These are phyloP conservation scores for Talaromyces amestolkiae DNA, from an alignment of 2,329 filamentous ascomycete genomes.

Conservation along the genomic window DNA sequence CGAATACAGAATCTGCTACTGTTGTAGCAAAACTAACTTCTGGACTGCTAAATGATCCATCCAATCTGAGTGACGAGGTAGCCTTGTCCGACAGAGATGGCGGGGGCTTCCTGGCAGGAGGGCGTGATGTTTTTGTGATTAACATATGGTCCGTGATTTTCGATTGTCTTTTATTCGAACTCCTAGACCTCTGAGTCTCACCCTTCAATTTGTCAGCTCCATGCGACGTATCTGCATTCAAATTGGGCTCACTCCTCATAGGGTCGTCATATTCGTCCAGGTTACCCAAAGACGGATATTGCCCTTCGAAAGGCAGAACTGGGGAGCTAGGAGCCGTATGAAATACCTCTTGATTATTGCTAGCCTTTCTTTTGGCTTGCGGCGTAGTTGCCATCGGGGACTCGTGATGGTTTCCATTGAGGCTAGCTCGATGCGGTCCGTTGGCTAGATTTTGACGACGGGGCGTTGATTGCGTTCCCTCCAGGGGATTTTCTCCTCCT, in stretches of 20 bases:
- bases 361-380: conserved; percentile 22
- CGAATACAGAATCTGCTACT: conserved; percentile 20
- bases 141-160: conserved; percentile 24
- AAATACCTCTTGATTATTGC: conserved; percentile 28
- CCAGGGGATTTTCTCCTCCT: conserved; percentile 23
- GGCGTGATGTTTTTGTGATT: conserved; percentile 13
- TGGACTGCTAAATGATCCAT: not conserved
- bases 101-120: not conserved
- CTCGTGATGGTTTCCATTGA: conserved; percentile 11
- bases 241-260: conserved; percentile 21
- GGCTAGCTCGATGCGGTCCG: conserved; percentile 17
- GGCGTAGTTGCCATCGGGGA: conserved; percentile 13
- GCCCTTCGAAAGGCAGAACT: conserved; percentile 16
- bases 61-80: not conserved
- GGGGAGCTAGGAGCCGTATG: conserved; percentile 27
- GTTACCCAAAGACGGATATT: conserved; percentile 19
- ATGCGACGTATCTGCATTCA: conserved; percentile 12
- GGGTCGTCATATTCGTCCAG: conserved; percentile 23
- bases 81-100: not conserved
- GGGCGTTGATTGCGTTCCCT: conserved; percentile 5
- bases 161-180: conserved; percentile 23
- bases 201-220: conserved; percentile 22
- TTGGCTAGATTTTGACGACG: conserved; percentile 20
- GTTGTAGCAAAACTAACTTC: conserved; percentile 29
- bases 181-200: conserved; percentile 20